These are phyloP conservation scores for Nothopassalora personata DNA, from an alignment of 2,329 filamentous ascomycete species.

Conservation along the genomic window DNA sequence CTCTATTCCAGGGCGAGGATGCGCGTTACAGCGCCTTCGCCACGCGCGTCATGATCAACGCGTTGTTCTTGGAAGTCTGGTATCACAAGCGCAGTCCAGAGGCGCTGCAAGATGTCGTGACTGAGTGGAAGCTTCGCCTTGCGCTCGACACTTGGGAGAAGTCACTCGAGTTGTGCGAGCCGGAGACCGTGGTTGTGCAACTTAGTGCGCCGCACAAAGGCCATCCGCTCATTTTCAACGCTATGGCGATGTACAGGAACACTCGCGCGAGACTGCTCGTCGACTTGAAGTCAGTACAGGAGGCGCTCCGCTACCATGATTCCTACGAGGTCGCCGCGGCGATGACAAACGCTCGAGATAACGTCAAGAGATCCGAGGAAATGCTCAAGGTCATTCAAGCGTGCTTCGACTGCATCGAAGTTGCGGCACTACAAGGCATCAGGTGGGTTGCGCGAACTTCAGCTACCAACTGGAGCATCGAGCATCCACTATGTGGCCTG, in stretches of 20 bases:
- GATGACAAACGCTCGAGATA: slow-evolving; percentile 91
- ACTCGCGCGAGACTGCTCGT: slow-evolving; percentile 88
- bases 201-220: slow-evolving; percentile 92
- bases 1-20: slow-evolving; percentile 87
- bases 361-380: slow-evolving; percentile 88
- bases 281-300: slow-evolving; percentile 90
- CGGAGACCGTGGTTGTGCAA: slow-evolving; percentile 80
- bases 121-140: slow-evolving; percentile 93
- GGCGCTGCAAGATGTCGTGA: slow-evolving; percentile 91
- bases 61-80: slow-evolving; percentile 96
- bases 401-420: slow-evolving; percentile 97
- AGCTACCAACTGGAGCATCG: slow-evolving; percentile 97
- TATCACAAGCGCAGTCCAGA: slow-evolving; percentile 98
- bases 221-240: slow-evolving; percentile 95
- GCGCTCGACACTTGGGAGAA: slow-evolving; percentile 99
- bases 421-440: slow-evolving; percentile 86
- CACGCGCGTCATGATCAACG: slow-evolving; percentile 97
- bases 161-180: slow-evolving; percentile 87
- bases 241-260: slow-evolving; percentile 94
- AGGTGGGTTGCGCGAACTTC: slow-evolving; percentile 98
- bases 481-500: slow-evolving; percentile 92
- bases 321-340: slow-evolving; percentile 94
- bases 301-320: slow-evolving; percentile 93
- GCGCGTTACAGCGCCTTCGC: slow-evolving; percentile 94
- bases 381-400: slow-evolving; percentile 99